phyloP scores from a whole-genome alignment of 2,329 filamentous ascomycete genomes.

The Fusarium coffeatum region DNA sequence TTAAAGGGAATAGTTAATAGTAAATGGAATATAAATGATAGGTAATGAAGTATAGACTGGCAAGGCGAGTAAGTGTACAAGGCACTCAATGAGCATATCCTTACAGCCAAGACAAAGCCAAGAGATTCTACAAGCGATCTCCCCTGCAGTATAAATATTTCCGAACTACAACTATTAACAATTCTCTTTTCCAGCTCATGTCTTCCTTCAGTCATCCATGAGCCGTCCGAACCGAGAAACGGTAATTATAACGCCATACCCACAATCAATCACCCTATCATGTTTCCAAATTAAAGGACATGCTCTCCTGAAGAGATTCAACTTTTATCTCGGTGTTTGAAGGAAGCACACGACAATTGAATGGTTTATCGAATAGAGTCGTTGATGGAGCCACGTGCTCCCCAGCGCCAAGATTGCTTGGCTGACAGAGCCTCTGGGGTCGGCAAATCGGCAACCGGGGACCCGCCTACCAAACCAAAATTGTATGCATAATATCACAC shows the following conservation, averaged over 20 bases:
- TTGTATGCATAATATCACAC: constrained; percentile 1
- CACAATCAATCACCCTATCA: constrained; percentile 10
- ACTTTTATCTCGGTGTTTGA: constrained; percentile 25
- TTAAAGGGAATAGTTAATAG: constrained; percentile 2
- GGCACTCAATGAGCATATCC: constrained; percentile 15
- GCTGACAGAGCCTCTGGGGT: constrained; percentile 23
- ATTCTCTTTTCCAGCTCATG: not conserved
- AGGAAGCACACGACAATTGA: constrained; percentile 34
- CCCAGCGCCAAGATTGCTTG: constrained; percentile 38
- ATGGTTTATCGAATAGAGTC: constrained; percentile 32
- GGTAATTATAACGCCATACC: not conserved
- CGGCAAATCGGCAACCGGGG: constrained; percentile 37
- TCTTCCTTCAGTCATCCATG: not conserved
- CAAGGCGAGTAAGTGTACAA: not conserved
- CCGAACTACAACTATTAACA: not conserved
- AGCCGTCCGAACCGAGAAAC: constrained; percentile 35
- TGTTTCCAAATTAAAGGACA: constrained; percentile 4
- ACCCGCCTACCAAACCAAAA: constrained; percentile 6
- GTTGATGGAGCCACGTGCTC: constrained; percentile 35
- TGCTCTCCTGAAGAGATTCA: not conserved
- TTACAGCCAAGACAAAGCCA: constrained; percentile 29
- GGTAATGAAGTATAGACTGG: not conserved
- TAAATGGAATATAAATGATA: not conserved
- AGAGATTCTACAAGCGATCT: constrained; percentile 7
- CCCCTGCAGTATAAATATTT: constrained; percentile 23